phyloP scores from a whole-genome alignment of 805 yeast genomes.

The Maudiozyma saulgeensis region DNA sequence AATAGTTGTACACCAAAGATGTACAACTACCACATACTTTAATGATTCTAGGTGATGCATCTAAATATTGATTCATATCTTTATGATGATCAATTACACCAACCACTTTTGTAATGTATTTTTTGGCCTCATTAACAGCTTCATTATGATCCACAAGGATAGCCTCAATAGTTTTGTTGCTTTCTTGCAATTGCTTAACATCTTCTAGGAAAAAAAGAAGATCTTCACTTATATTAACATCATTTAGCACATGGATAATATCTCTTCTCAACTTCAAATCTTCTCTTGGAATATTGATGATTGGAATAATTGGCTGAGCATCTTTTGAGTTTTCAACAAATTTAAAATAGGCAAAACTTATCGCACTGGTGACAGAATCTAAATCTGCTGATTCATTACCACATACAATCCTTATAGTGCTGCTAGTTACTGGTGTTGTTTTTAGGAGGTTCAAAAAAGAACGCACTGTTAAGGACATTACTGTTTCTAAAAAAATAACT shows the following conservation, averaged over 20 bases:
- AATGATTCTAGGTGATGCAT: constrained; percentile 56
- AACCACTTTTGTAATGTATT: constrained; percentile 31
- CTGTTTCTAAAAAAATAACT: too few relatives aligned
- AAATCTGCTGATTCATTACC: constrained; percentile 87
- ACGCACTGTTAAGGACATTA: constrained; percentile 4
- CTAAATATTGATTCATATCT: constrained; percentile 45
- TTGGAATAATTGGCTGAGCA: constrained; percentile 44
- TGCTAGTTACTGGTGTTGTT: neutral
- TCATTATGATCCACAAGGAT: constrained; percentile 78
- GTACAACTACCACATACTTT: constrained; percentile 69
- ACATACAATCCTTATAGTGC: constrained; percentile 12
- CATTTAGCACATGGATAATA: constrained; percentile 43
- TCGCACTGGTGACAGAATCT: constrained; percentile 76
- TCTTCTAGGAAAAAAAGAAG: constrained; percentile 64
- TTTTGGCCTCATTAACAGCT: constrained; percentile 40
- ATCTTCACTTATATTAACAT: constrained; percentile 38
- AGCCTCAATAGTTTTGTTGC: constrained; percentile 29
- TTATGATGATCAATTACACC: constrained; percentile 85
- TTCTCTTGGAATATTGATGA: constrained; percentile 57
- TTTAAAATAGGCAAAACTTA: constrained; percentile 56
- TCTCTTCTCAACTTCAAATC: constrained; percentile 70
- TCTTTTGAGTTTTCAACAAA: constrained; percentile 20
- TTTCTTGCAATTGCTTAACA: constrained; percentile 24
- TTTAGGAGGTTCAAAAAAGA: constrained; percentile 3
- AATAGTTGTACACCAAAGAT: constrained; percentile 58